Percentiles rank a stretch among this genome's conserved stretches.
These are phyloP conservation scores for Mortierella sp. DNA, from an alignment of 371 early-diverging fungal genomes.

Conservation along the genomic window DNA sequence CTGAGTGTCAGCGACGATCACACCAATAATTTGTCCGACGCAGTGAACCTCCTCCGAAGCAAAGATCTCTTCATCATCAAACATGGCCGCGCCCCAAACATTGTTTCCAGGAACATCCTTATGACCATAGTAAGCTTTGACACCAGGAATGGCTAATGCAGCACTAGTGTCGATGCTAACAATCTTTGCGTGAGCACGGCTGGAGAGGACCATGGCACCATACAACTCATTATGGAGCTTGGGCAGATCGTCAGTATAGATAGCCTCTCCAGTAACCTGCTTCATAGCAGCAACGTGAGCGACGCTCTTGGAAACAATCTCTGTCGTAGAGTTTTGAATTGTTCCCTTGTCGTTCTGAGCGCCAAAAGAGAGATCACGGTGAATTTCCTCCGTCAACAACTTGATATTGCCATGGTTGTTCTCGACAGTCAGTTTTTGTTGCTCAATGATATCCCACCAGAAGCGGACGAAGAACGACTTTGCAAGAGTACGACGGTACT, in stretches of 20 bases:
- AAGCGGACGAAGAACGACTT: constrained; percentile 79
- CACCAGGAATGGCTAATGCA: constrained; percentile 72
- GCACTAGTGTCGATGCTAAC: constrained; percentile 64
- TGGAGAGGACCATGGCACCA: constrained; percentile 71
- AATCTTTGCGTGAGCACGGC: constrained; percentile 76
- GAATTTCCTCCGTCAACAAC: constrained; percentile 57
- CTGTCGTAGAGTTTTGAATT: constrained; percentile 43
- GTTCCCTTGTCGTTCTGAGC: constrained; percentile 58
- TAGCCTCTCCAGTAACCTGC: constrained; percentile 85
- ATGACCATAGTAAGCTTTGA: constrained; percentile 69
- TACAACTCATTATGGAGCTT: constrained; percentile 69
- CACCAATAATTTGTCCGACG: constrained; percentile 79
- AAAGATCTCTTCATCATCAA: constrained; percentile 80
- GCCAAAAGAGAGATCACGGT: constrained; percentile 61
- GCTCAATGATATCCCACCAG: constrained; percentile 65
- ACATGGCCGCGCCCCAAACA: constrained; percentile 61
- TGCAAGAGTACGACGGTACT: constrained; percentile 77
- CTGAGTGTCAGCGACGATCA: constrained; percentile 76
- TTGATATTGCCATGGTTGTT: constrained; percentile 52
- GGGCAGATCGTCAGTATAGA: constrained; percentile 85
- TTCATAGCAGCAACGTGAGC: constrained; percentile 80
- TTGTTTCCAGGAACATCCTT: constrained; percentile 76
- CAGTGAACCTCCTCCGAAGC: constrained; percentile 70
- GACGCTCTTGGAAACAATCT: constrained; percentile 72
- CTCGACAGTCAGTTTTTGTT: constrained; percentile 36